Base-by-base conservation (phyloP, 495 filamentous ascomycete genomes). In the Penicillium parvum region DNA sequence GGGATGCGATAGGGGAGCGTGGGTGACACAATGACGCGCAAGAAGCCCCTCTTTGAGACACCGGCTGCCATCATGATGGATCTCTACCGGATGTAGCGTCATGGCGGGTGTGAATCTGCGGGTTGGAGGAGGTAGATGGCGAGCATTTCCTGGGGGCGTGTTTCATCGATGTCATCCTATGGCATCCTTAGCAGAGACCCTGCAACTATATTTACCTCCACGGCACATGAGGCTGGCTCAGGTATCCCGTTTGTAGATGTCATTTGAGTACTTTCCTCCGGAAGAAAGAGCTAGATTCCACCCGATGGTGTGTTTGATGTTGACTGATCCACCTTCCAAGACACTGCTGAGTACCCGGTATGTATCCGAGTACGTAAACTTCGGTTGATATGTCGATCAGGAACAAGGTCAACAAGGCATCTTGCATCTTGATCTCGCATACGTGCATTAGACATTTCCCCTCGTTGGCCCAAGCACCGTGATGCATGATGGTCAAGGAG, bases 11-110 rank as follows among this genome's bases (percentile, higher is more conserved):
- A 26, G 32, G 17, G 26, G 18, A 20, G 7, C 12, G 19, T 53
- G 36, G 25, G 52, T 62, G 19, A 33, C 43, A 62, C 55, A 54
- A 53, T 54, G 55, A 52, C 49, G 47, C 46, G 47, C 37, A 25
- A 49, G 15, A 32, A 43, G 36, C 11, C 37, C 38, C 37, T 37
- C 14, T 14, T 35, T 33, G 36, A 43, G 27, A 54, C 45, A 47
- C 42, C 22, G 22, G 32, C 27, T 55, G 41, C 52, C 45, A 61
- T 50, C 47, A 54, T 52, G 23, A 35, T 15, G 32, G 11, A 16
- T 7, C 29, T 10, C 9, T 35, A 7, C 14, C 19, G 11, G 29
- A 26, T 8, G 32, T 41, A 28, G 28, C 28, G 23, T 32, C 2
- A 22, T 11, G 19, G 14, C 27, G n/a, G 16, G n/a, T 6, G 1